Evolutionary conservation across 345 rosid species (phyloP).

Genomic region (Eucalyptus brandiana): DNA sequence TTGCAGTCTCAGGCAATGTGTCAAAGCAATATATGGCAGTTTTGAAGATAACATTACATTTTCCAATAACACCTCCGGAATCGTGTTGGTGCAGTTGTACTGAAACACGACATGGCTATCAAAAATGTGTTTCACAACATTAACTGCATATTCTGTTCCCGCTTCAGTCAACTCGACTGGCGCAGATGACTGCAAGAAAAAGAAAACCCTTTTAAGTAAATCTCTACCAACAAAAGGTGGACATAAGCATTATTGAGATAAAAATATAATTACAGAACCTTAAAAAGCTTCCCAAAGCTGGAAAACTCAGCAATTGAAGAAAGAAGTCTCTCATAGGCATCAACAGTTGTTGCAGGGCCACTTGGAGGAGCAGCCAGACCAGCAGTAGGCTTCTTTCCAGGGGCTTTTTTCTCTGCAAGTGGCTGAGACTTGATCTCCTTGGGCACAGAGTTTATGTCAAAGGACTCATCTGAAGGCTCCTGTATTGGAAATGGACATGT

Average conservation of each 20-base stretch:
- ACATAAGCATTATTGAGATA: not conserved
- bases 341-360: constrained; percentile 60
- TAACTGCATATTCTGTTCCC: constrained; percentile 93
- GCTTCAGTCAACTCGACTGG: constrained; percentile 97
- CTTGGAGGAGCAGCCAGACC: constrained; percentile 71
- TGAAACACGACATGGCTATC: constrained; percentile 87
- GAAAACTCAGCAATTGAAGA: constrained; percentile 80
- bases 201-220: not conserved
- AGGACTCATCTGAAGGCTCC: constrained; percentile 81
- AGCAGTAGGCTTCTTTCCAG: constrained; percentile 66
- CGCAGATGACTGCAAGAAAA: constrained; percentile 55
- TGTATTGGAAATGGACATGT: constrained; percentile 11
- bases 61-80: constrained; percentile 91
- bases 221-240: not conserved
- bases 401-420: constrained; percentile 87
- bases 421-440: constrained; percentile 82
- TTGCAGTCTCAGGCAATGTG: not conserved
- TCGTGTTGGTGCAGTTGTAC: constrained; percentile 94
- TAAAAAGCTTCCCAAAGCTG: constrained; percentile 80
- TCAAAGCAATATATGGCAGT: not conserved
- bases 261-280: constrained; percentile 28
- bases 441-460: constrained; percentile 78
- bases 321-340: constrained; percentile 74
- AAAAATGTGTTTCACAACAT: constrained; percentile 86
- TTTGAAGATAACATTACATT: constrained; percentile 34